Evolutionary conservation across 345 rosid genomes (phyloP).

Genomic region (Salix suchowensis): DNA sequence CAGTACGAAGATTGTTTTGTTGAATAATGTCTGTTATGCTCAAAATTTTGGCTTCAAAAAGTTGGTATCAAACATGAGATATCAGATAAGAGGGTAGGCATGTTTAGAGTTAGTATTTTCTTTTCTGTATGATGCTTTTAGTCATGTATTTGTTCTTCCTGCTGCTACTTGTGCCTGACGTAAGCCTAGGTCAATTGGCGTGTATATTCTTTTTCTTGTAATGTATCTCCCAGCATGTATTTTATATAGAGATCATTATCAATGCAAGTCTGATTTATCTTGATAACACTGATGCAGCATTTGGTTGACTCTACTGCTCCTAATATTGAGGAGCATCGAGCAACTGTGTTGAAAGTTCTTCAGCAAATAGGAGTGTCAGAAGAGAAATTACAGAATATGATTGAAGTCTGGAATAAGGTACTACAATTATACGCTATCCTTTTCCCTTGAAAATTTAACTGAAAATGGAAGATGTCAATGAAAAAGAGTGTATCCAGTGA

Average conservation of each 20-base stretch:
- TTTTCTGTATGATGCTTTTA: background rate
- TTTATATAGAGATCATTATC: background rate
- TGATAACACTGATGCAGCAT: conserved; percentile 45
- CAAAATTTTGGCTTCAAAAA: background rate
- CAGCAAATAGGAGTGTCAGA: conserved; percentile 86
- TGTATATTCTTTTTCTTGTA: background rate
- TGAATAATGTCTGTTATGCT: background rate
- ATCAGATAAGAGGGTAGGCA: background rate
- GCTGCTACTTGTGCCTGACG: no score
- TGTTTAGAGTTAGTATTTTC: background rate
- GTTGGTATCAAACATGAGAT: background rate
- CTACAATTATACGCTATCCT: background rate
- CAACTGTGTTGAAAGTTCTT: conserved; percentile 78
- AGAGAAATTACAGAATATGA: conserved; percentile 75
- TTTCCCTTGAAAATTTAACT: conserved; percentile 3
- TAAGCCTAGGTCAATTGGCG: no score
- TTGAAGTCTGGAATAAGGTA: conserved; percentile 97
- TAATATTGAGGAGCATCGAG: conserved; percentile 80
- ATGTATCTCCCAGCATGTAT: background rate
- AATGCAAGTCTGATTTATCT: background rate
- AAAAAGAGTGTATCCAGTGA: background rate
- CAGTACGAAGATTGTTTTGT: no score
- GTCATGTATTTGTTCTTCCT: background rate
- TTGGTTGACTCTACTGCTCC: conserved; percentile 87
- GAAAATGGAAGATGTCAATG: background rate